Base-by-base conservation (phyloP, 2,329 filamentous ascomycete species). In the Escovopsis sp. region DNA sequence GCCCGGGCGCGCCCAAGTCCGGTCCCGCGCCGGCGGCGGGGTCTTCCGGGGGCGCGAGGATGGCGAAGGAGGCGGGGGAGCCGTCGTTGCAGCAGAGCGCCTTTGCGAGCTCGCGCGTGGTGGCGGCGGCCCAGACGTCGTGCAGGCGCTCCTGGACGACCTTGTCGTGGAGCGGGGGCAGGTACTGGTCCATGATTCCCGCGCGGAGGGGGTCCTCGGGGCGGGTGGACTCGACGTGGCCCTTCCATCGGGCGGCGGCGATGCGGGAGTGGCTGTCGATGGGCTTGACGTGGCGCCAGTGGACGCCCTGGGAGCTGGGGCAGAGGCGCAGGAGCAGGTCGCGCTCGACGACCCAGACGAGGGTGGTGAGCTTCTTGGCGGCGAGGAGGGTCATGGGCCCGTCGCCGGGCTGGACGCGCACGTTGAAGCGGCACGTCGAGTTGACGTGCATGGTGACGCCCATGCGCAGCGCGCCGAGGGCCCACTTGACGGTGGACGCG, bases 341-440 rank as follows among this genome's bases (percentile, higher is more conserved):
- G 11, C 27, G 35, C 35, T 50, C 48, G 2, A 45, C 10, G 20
- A 50, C n/a, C 48, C 42, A 48, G 11, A 47, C 39, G 8, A 48
- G 37, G 14, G 45, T 45, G n/a, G 27, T 39, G 6, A 48, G 30
- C 35, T 45, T 48, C 33, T 50, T 48, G 16, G 39, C 36, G 10
- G 39, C 20, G 10, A 40, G 31, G 10, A 43, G 32, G 13, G 36
- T 31, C 13, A 47, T 16, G 16, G 20, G 7, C 1, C n/a, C 15
- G 6, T 8, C 13, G 3, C 15, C 27, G 2, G 40, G 37, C 27
- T 36, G 39, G 16, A 48, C 14, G 9, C 38, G 37, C 10, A 46
- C 48, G 39, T 41, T 44, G 42, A 48, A 46, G 16, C 47, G 45
- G 40, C 51, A 55, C 2, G 51, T 49, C 13, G 51, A 53, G 47